A percentile compares a stretch with the other conserved stretches of the same genome.
Conservation (phyloP, 2,329 filamentous ascomycete species). For the Fusarium kyushuense region DNA sequence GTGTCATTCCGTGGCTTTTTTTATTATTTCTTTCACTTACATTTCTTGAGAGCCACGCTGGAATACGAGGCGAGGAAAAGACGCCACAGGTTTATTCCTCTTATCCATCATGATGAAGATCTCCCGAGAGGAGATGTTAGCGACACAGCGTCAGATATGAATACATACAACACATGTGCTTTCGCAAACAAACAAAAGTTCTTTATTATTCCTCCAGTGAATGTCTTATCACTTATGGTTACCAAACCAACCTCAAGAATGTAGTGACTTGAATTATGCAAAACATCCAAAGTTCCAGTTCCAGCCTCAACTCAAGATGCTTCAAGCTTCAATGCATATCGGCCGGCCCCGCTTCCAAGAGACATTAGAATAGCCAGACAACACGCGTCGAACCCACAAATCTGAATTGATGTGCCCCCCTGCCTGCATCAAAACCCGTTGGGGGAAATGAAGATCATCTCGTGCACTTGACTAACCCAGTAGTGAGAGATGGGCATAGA, state of each 20-base stretch:
- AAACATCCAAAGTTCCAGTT: too few species aligned
- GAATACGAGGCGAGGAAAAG: slow-evolving; percentile 16
- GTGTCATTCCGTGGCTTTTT: slow-evolving; percentile 24
- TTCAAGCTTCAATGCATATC: slow-evolving; percentile 4
- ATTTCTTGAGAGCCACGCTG: slow-evolving; percentile 36
- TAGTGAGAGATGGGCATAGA: background rate
- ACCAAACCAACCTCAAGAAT: slow-evolving; percentile 18
- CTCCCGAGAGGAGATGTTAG: slow-evolving; percentile 29
- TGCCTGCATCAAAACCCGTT: slow-evolving; percentile 33
- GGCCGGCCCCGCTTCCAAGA: slow-evolving; percentile 24
- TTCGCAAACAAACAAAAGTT: slow-evolving; percentile 7
- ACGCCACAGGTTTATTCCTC: slow-evolving; percentile 26
- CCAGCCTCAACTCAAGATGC: slow-evolving; percentile 5
- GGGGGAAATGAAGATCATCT: slow-evolving; percentile 47
- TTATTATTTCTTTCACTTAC: slow-evolving; percentile 35
- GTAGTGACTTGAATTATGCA: too few species aligned
- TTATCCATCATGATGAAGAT: slow-evolving; percentile 21
- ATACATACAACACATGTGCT: slow-evolving; percentile 27
- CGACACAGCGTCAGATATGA: slow-evolving; percentile 25
- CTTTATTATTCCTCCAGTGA: background rate
- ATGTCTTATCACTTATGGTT: slow-evolving; percentile 11
- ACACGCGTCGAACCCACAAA: slow-evolving; percentile 41
- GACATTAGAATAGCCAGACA: slow-evolving; percentile 23
- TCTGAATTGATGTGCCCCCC: slow-evolving; percentile 27
- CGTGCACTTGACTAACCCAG: slow-evolving; percentile 13